Base-by-base conservation (phyloP, 495 filamentous ascomycete species). In the Oleoguttula mirabilis region DNA sequence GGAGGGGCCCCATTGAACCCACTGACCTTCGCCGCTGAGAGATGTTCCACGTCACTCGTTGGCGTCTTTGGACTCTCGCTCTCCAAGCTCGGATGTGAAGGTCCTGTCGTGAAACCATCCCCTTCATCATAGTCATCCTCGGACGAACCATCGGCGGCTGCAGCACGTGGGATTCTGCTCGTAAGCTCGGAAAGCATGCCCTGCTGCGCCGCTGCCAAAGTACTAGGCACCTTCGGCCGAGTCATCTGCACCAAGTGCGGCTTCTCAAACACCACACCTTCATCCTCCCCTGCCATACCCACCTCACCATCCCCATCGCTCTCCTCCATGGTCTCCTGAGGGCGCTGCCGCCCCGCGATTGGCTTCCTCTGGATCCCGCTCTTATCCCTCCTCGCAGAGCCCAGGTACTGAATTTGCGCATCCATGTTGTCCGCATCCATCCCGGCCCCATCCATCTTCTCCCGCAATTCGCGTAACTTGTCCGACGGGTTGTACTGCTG, bases 381-480 rank as follows among this genome's bases (percentile, higher is more conserved):
- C 37, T 38, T 37, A 11, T 32, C 43, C 21, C 49, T 36, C 10
- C 20, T 22, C 41, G 37, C 36, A 16, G 37, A 21, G 11, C 49
- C 49, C n/a, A 52, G 43, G 28, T 43, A 52, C 33, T 39, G 38
- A 24, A 56, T 48, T 22, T 51, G 33, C 38, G 46, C 41, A 22
- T 60, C 46, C 34, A 51, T 37, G 16, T 73, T 66, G 39, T 63
- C 58, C 17, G 52, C 61, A 37, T 57, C 52, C 31, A 68, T 56
- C 21, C 48, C 47, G 30, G 57, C 47, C 37, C 73, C 84, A 40
- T 96, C 92, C 90, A 98, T 98, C 59, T 82, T 75, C 61, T 95
- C 92, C 22, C 90, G 80, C 17, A 96, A 66, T 50, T 94, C 90
- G 47, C 90, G 81, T 23, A 98, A 60, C 57, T 86, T 76, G 63